Evolutionary conservation across 2,329 filamentous ascomycete genomes (phyloP).

Genomic region (Chaetomiaceae sp.): DNA sequence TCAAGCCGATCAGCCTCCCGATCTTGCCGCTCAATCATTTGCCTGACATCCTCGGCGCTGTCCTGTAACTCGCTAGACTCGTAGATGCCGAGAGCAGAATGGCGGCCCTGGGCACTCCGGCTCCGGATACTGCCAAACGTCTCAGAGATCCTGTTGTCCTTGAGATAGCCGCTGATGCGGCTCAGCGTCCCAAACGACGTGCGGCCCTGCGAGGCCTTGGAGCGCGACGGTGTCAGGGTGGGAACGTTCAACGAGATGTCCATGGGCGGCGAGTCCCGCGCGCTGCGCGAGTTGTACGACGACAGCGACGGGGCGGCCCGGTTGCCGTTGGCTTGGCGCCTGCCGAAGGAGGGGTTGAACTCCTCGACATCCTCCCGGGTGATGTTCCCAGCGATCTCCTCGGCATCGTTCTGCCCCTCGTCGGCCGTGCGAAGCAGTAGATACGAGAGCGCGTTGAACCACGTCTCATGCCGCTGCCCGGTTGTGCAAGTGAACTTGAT

Average conservation of each 20-base stretch:
- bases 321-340: constrained; percentile 43
- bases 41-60: constrained; percentile 76
- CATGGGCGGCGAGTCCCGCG: constrained; percentile 57
- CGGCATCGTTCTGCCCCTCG: constrained; percentile 57
- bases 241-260: constrained; percentile 50
- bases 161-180: constrained; percentile 58
- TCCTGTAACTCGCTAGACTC: constrained; percentile 61
- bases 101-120: constrained; percentile 43
- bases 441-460: constrained; percentile 96
- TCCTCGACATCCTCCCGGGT: constrained; percentile 65
- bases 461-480: constrained; percentile 91
- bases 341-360: constrained; percentile 67
- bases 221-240: constrained; percentile 49
- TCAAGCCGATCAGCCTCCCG: constrained; percentile 75
- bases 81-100: constrained; percentile 40
- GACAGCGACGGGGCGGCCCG: constrained; percentile 63
- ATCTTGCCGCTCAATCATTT: constrained; percentile 74
- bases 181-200: constrained; percentile 46
- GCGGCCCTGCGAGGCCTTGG: constrained; percentile 32
- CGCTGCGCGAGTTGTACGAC: constrained; percentile 73
- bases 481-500: constrained; percentile 95
- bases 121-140: constrained; percentile 53
- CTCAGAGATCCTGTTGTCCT: constrained; percentile 43
- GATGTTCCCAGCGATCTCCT: constrained; percentile 55
- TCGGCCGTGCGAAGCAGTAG: constrained; percentile 72